phyloP scores from a whole-genome alignment of 2,329 filamentous ascomycete genomes.

The Paecilomyces niveus region DNA sequence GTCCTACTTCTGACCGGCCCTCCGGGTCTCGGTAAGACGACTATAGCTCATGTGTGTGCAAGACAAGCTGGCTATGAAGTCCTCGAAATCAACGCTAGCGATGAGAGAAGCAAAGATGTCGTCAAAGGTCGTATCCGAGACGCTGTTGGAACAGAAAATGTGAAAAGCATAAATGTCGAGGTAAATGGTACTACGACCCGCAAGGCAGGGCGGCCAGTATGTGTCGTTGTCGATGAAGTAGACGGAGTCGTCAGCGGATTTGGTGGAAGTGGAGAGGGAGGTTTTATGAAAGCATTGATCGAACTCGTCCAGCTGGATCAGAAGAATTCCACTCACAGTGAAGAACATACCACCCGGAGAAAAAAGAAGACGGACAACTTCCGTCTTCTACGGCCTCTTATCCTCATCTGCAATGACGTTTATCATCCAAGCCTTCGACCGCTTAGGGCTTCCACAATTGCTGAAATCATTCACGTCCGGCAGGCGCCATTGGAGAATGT shows the following conservation, averaged over 20 bases:
- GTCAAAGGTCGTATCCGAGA: slow-evolving; percentile 88
- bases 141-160: slow-evolving; percentile 87
- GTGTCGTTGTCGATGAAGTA: slow-evolving; percentile 92
- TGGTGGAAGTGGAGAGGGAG: slow-evolving; percentile 73
- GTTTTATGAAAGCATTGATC: slow-evolving; percentile 90
- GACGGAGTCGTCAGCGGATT: slow-evolving; percentile 85
- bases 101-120: slow-evolving; percentile 82
- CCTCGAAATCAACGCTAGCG: slow-evolving; percentile 95
- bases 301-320: slow-evolving; percentile 83
- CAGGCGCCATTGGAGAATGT: slow-evolving; percentile 84
- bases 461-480: slow-evolving; percentile 86
- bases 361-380: slow-evolving; percentile 78
- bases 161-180: slow-evolving; percentile 57
- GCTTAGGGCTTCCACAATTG: slow-evolving; percentile 73
- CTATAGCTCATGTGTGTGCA: slow-evolving; percentile 90
- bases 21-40: slow-evolving; percentile 92
- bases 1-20: slow-evolving; percentile 86
- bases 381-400: slow-evolving; percentile 73
- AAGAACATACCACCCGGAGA: slow-evolving; percentile 16
- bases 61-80: slow-evolving; percentile 93
- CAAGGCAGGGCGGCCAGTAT: slow-evolving; percentile 78
- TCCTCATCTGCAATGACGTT: slow-evolving; percentile 95
- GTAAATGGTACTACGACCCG: slow-evolving; percentile 45
- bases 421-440: slow-evolving; percentile 86
- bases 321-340: slow-evolving; percentile 55